Percentiles rank a stretch among this genome's conserved stretches.
Evolutionary conservation across 2,329 filamentous ascomycete species (phyloP).

Genomic region (Ceratocystis variospora): DNA sequence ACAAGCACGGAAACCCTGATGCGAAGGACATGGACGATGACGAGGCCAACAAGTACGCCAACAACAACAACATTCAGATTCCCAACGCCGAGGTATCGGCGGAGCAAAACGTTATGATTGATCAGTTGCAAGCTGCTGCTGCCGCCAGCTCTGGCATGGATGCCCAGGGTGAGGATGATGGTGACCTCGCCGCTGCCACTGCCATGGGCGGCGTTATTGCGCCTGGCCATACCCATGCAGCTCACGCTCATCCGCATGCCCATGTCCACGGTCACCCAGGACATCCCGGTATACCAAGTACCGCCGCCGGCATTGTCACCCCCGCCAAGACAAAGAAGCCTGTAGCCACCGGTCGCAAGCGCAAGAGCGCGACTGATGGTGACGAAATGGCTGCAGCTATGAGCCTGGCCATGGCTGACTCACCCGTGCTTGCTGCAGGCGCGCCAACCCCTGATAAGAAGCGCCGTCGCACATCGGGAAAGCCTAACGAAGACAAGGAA

Average conservation of each 20-base stretch:
- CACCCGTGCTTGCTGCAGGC: constrained; percentile 26
- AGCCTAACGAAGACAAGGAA: constrained; percentile 40
- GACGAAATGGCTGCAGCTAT: constrained; percentile 25
- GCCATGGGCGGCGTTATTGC: background rate
- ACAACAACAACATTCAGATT: constrained; percentile 41
- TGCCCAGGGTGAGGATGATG: constrained; percentile 32
- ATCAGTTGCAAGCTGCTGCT: constrained; percentile 38
- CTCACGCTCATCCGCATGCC: constrained; percentile 19
- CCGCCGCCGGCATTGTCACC: constrained; percentile 20
- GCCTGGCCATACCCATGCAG: background rate
- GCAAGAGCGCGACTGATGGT: constrained; percentile 34
- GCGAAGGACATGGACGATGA: constrained; percentile 49
- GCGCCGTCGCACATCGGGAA: constrained; percentile 43
- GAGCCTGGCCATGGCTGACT: constrained; percentile 30
- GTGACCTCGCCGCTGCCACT: constrained; percentile 23
- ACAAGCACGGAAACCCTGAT: constrained; percentile 44
- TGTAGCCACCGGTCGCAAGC: constrained; percentile 36
- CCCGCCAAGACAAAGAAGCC: constrained; percentile 45
- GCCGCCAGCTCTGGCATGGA: constrained; percentile 27
- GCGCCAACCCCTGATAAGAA: constrained; percentile 46
- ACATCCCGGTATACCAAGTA: background rate
- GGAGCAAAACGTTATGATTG: constrained; percentile 44
- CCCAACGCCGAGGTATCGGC: constrained; percentile 35
- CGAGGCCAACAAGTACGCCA: constrained; percentile 47
- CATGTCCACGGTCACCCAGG: background rate